phyloP scores from a whole-genome alignment of 306 rosid genomes.

The Quercus engelmannii region DNA sequence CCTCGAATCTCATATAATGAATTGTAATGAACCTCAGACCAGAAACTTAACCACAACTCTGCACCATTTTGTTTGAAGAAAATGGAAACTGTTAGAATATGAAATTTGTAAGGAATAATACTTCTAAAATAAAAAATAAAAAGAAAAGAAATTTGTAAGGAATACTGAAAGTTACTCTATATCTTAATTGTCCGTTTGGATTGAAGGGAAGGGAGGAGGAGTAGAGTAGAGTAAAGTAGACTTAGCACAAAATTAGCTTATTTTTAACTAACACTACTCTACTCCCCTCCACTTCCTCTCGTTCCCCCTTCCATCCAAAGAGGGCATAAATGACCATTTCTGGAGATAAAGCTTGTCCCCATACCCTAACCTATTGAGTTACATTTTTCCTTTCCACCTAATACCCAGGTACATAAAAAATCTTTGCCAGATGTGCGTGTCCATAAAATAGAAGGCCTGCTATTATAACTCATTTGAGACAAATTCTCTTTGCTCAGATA shows the following conservation, averaged over 20 bases:
- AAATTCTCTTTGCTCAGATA: neutral
- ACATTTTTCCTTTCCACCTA: neutral
- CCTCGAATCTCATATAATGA: constrained; percentile 68
- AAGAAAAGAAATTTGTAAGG: neutral
- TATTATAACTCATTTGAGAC: neutral
- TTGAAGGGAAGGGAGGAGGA: too few relatives aligned
- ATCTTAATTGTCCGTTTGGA: neutral
- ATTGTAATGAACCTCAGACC: constrained; percentile 95
- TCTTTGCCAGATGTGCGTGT: neutral
- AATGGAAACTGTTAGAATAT: constrained; percentile 12
- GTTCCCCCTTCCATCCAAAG: too few relatives aligned
- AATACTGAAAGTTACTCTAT: neutral
- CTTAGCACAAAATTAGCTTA: too few relatives aligned
- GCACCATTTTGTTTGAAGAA: constrained; percentile 34
- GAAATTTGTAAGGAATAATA: neutral
- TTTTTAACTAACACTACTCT: too few relatives aligned
- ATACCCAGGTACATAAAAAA: neutral
- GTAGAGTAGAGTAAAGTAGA: too few relatives aligned
- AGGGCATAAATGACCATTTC: neutral
- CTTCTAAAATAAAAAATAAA: too few relatives aligned
- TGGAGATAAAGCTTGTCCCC: neutral
- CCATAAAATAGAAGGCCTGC: neutral
- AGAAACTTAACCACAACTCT: constrained; percentile 93
- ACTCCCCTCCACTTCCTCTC: too few relatives aligned
- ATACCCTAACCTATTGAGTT: neutral